Evolutionary conservation across 176 grass and related monocot species (phyloP).

Genomic region (Eleusine indica): DNA sequence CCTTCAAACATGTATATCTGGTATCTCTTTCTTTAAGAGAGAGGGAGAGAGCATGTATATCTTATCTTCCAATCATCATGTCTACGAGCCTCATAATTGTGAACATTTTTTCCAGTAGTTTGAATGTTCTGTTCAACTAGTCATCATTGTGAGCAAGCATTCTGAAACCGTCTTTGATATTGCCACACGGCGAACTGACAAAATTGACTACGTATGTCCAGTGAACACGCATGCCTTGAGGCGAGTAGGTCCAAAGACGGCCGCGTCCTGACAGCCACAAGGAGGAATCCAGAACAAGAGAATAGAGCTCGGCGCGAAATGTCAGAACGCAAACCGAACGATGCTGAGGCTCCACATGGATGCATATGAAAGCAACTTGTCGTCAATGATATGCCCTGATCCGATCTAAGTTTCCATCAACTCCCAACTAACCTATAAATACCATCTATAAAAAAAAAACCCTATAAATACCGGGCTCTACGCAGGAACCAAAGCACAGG

Average conservation of each 20-base stretch:
- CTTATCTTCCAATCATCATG: not conserved
- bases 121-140: too few species aligned
- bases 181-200: not conserved
- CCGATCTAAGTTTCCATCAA: not conserved
- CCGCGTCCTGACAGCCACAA: not conserved
- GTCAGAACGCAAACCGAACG: not conserved
- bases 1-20: not conserved
- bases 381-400: not conserved
- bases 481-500: not conserved
- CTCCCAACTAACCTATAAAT: not conserved
- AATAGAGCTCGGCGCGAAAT: not conserved
- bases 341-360: not conserved
- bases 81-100: too few species aligned
- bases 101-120: too few species aligned
- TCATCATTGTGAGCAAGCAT: not conserved
- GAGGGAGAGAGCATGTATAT: not conserved
- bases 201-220: not conserved
- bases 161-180: not conserved
- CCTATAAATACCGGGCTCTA: not conserved
- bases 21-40: too few species aligned
- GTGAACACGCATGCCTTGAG: not conserved
- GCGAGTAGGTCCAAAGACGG: not conserved
- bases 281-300: not conserved
- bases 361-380: not conserved
- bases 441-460: too few species aligned